Evolutionary conservation across 2,329 filamentous ascomycete genomes (phyloP).

Genomic region (Aciculosporium take): DNA sequence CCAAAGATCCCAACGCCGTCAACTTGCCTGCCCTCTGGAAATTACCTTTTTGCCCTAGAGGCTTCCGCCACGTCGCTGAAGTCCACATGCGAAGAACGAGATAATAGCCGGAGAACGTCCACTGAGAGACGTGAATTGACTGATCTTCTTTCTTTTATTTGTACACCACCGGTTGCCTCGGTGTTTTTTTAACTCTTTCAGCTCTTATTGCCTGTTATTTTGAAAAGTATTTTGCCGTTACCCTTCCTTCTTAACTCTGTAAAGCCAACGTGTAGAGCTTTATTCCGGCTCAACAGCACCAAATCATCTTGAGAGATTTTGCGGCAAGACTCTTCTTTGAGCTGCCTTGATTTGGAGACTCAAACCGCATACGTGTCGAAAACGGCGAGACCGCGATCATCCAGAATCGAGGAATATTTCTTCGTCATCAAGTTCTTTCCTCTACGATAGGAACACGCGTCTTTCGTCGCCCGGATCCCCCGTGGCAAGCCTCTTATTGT

Average conservation of each 20-base stretch:
- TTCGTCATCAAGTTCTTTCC: background rate
- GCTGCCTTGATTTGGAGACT: background rate
- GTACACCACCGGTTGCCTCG: background rate
- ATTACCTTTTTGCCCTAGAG: slow-evolving; percentile 5
- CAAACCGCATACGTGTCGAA: background rate
- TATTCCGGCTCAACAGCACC: background rate
- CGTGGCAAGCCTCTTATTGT: background rate
- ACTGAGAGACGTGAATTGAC: slow-evolving; percentile 6
- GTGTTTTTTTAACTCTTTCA: background rate
- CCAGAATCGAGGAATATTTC: background rate
- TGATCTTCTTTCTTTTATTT: background rate
- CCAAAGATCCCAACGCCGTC: background rate
- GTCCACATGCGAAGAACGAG: slow-evolving; percentile 5
- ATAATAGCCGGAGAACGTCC: background rate
- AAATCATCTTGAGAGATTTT: background rate
- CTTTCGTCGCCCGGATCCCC: background rate
- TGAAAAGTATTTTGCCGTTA: background rate
- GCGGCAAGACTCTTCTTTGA: background rate
- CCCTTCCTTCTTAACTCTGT: background rate
- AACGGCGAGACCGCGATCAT: background rate
- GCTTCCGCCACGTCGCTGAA: slow-evolving; percentile 3
- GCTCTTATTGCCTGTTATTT: background rate
- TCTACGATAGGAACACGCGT: background rate
- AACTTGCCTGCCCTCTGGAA: background rate
- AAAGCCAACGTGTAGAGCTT: background rate